Evolutionary conservation across 2,329 filamentous ascomycete genomes (phyloP), one percentile per base, ranked within the genome.

Genomic region (Teratosphaeria zuluensis): DNA sequence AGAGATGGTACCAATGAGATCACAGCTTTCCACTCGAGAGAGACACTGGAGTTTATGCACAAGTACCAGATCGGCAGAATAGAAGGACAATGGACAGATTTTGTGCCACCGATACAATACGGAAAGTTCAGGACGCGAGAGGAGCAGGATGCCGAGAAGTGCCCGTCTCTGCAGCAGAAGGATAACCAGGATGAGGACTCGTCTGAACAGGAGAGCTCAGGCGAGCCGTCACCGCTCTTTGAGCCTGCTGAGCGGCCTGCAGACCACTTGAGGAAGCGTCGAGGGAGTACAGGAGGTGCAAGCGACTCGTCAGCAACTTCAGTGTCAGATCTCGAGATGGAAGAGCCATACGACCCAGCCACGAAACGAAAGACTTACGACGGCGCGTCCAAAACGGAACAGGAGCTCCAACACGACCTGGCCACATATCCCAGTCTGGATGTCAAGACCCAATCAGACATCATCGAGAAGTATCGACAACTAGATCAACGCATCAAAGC

Each of bases 61-160:
- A 83, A 82, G 63, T 97, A 92, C 71, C 85, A 89, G 63, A 90
- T 97, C 68, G 94, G 94, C 52, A 82, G 81, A 63, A 84, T 95
- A 59, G 82, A 94, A 69, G 89, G 90, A 32, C 78, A 77, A 61
- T 99, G 94, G 94, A 77, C 78, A 62, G 96, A 96, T 73, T 95
- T 96, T 70, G 69, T 89, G 6, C 92, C 94, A 4, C 92, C 94
- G 0, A 92, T 97, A 56, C 92, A 97, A 73, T 92, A 91, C 59
- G 92, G 92, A 51, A 80, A 81, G 59, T 95, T 92, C 73, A 82
- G 86, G 64, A 74, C 76, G 24, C 79, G 79, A 61, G 70, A 74
- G 56, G 75, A 80, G 57, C 63, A 66, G 70, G 53, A 60, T 53
- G 42, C 56, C 61, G 35, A 62, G 58, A 28, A 76, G 4, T 63